These are phyloP conservation scores for Scedosporium apiospermum DNA, from an alignment of 2,329 filamentous ascomycete genomes.

Conservation along the genomic window DNA sequence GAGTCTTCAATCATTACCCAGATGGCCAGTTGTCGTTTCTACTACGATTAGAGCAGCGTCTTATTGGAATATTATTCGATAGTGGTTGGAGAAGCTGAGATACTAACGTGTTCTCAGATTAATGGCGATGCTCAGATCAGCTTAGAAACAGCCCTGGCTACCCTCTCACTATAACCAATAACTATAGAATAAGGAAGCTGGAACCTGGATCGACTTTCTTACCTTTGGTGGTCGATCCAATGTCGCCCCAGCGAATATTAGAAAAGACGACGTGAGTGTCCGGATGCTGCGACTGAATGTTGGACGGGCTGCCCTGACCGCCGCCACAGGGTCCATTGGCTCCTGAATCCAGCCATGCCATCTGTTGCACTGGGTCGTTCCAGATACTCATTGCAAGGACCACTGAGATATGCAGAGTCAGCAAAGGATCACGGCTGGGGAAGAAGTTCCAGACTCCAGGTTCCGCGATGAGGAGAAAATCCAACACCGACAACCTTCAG, in stretches of 20 bases:
- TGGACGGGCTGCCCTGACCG: constrained; percentile 39
- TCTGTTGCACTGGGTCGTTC: constrained; percentile 39
- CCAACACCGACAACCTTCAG: not conserved
- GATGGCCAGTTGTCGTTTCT: no score
- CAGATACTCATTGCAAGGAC: constrained; percentile 43
- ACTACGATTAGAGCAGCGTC: no score
- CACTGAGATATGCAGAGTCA: constrained; percentile 27
- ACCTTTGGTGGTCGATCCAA: constrained; percentile 39
- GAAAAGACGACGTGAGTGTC: constrained; percentile 42
- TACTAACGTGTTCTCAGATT: no score
- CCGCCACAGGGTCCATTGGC: constrained; percentile 42
- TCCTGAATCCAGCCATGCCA: constrained; percentile 44
- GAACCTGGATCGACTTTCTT: no score
- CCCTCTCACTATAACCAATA: no score
- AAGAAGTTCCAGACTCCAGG: no score
- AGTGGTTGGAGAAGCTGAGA: no score
- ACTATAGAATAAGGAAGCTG: no score
- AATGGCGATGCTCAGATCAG: no score
- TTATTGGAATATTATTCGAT: no score
- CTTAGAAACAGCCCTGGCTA: no score
- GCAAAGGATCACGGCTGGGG: constrained; percentile 16
- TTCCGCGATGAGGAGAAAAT: constrained; percentile 12
- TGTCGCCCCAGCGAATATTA: constrained; percentile 49
- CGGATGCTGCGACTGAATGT: constrained; percentile 35
- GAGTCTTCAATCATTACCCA: no score